A percentile compares a stretch with the other conserved stretches of the same genome.
Evolutionary conservation across 768 basidiomycete genomes (phyloP).

Genomic region (Boletus pseudopeckii): DNA sequence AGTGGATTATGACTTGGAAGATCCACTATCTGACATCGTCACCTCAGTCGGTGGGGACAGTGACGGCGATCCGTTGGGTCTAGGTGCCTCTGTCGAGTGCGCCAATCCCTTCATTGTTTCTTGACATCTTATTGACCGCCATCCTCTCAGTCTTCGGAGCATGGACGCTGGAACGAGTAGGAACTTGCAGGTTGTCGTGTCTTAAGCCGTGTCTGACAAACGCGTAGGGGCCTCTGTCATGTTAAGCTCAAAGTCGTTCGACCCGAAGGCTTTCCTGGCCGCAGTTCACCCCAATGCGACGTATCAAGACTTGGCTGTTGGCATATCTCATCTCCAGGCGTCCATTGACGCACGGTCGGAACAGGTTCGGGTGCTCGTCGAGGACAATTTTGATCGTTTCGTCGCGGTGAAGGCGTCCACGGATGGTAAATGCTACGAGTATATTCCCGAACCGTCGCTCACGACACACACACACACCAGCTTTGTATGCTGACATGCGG

Average conservation of each 20-base stretch:
- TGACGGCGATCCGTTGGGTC: slow-evolving; percentile 75
- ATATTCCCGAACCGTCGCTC: background rate
- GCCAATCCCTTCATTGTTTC: slow-evolving; percentile 15
- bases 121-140: background rate
- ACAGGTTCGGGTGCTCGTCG: slow-evolving; percentile 91
- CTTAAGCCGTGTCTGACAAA: slow-evolving; percentile 7
- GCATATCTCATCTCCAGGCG: slow-evolving; percentile 67
- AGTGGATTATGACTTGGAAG: slow-evolving; percentile 79
- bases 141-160: slow-evolving; percentile 48
- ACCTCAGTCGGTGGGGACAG: slow-evolving; percentile 55
- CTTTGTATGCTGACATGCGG: slow-evolving; percentile 88
- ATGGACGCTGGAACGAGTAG: slow-evolving; percentile 78
- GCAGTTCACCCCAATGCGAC: slow-evolving; percentile 92
- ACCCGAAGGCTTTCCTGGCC: slow-evolving; percentile 91
- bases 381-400: slow-evolving; percentile 97
- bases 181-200: slow-evolving; percentile 10
- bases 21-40: slow-evolving; percentile 67
- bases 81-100: slow-evolving; percentile 64
- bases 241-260: slow-evolving; percentile 91
- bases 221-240: slow-evolving; percentile 71
- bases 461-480: slow-evolving; percentile 37
- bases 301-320: slow-evolving; percentile 83
- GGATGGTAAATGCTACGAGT: slow-evolving; percentile 59
- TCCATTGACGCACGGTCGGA: slow-evolving; percentile 90
- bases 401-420: slow-evolving; percentile 96